phyloP scores from a whole-genome alignment of 2,329 filamentous ascomycete species.

The Emmonsia crescens region DNA sequence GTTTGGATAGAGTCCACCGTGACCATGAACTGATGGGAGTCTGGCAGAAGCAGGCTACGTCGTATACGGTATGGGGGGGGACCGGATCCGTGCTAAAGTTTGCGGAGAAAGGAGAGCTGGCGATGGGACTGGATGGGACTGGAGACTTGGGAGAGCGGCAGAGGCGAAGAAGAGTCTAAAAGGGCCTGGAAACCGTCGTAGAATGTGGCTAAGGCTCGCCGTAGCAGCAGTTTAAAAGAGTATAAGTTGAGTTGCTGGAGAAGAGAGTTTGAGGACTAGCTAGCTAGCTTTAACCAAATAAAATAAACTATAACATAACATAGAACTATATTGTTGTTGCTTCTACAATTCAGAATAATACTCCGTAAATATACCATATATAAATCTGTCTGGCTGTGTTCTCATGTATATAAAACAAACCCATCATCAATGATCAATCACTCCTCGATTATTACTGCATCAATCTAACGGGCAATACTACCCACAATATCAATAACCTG shows the following conservation, averaged over 20 bases:
- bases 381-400: too few relatives aligned
- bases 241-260: background rate
- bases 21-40: background rate
- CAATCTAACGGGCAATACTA: background rate
- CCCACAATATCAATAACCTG: background rate
- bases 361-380: too few relatives aligned
- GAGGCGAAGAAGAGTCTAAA: background rate
- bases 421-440: background rate
- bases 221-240: background rate
- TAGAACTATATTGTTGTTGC: too few relatives aligned
- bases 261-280: background rate
- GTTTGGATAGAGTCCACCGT: slow-evolving; percentile 2
- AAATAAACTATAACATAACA: too few relatives aligned
- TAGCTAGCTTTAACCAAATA: background rate
- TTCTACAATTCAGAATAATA: too few relatives aligned
- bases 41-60: background rate
- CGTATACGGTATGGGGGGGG: background rate
- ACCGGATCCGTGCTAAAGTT: background rate
- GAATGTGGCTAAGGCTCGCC: background rate
- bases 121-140: background rate
- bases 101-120: slow-evolving; percentile 3
- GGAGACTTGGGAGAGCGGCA: background rate
- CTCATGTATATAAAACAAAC: background rate
- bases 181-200: slow-evolving; percentile 1
- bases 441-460: background rate